A percentile compares a stretch with the other conserved stretches of the same genome.
Conservation (phyloP, 805 yeast genomes). For the Cyberlindnera galapagoensis region DNA sequence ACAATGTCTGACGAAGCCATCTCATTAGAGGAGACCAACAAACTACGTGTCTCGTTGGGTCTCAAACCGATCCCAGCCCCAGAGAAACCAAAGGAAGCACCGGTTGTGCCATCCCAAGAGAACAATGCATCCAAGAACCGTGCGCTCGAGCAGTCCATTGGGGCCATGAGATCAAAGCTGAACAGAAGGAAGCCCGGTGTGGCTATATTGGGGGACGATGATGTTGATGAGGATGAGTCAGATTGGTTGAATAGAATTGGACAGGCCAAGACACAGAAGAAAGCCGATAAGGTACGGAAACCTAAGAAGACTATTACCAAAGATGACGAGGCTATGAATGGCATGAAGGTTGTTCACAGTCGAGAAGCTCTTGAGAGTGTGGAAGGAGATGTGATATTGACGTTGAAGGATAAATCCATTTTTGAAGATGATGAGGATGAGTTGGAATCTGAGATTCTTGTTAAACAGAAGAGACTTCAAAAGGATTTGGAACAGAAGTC, state of each 20-base stretch:
- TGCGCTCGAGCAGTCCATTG: conserved; percentile 11
- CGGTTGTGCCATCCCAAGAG: too few relatives aligned
- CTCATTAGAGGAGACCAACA: conserved; percentile 51
- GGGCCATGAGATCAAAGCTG: conserved; percentile 8
- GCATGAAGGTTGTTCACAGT: conserved; percentile 18
- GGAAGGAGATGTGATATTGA: conserved; percentile 13
- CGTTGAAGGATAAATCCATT: conserved; percentile 19
- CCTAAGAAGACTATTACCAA: background rate
- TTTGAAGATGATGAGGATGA: conserved; percentile 20
- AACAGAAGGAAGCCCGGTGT: conserved; percentile 10
- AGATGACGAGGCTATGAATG: conserved; percentile 3
- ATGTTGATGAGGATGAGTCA: conserved; percentile 5
- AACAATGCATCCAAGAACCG: too few relatives aligned
- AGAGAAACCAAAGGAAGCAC: background rate
- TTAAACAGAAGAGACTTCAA: conserved; percentile 12
- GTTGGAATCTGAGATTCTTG: conserved; percentile 17
- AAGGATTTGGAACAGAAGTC: conserved; percentile 12
- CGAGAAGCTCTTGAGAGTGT: conserved; percentile 9
- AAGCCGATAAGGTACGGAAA: background rate
- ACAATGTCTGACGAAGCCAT: conserved; percentile 17
- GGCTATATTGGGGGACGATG: conserved; percentile 13
- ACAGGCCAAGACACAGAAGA: background rate
- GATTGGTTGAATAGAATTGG: conserved; percentile 21
- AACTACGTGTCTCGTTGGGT: conserved; percentile 44
- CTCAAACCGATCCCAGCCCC: conserved; percentile 40